Evolutionary conservation across 2,329 filamentous ascomycete genomes (phyloP), one percentile per base, ranked within the genome.

Genomic region (Trichoderma sp.): DNA sequence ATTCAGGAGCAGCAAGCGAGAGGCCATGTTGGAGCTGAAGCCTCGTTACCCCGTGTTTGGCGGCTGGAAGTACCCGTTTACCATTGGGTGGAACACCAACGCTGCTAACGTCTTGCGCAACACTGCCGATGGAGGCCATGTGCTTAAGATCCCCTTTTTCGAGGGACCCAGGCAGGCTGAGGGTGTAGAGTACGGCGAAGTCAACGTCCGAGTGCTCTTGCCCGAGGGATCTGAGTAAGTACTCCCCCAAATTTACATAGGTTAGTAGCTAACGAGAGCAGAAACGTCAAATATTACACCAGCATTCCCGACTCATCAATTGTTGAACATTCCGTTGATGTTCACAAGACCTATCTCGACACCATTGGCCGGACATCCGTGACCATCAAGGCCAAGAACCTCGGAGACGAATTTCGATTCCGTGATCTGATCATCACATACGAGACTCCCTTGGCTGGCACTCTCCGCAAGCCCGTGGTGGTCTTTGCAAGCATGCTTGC

Each of bases 11-110:
- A 93, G 89, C 80, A 88, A 87, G 79, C 90, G 92, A 26, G 93
- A 95, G 81, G 92, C 93, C n/a, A 84, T 92, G 55, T 88, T 99
- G 32, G 95, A 98, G 82, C 87, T 98, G 74, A 96, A 95, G 86
- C 96, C 96, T 23, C 90, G 96, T 67, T 99, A 97, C 82, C 96
- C 96, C n/a, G 82, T 99, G 28, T 99, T 98, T 78, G 96, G 96
- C 73, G 94, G 93, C 73, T 99, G 96, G 96, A 97, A 97, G 82
- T 98, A 98, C 83, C 96, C 93, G 75, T 99, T 98, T 85, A 93
- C 92, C 72, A 91, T 98, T 71, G 96, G 96, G 76, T 99, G 96
- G 96, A 97, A 98, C 84, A 91, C 93, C 67, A 90, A 97, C 75
- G 86, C 97, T 32, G 90, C 90, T 77, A 89, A 88, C 71, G 96